Conservation (phyloP, 345 rosid genomes). For the Arabidopsis thaliana region TAIR10.1 NC_003076.8:25428001-25428500, state of each 20-base stretch:
- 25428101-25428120: not conserved
- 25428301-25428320: conserved; percentile 31
- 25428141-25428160: not conserved
- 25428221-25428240: conserved; percentile 72
- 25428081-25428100: not conserved
- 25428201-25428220: conserved; percentile 46
- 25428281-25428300: not conserved
- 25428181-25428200: conserved; percentile 39
- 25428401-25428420: conserved; percentile 64
- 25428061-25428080: conserved; percentile 1
- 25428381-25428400: not conserved
- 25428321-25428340: conserved; percentile 46
- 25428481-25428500: conserved; percentile 50
- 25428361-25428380: not conserved
- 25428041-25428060: not conserved
- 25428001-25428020: conserved; percentile 21
- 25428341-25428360: not conserved
- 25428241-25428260: conserved; percentile 88
- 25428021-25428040: not conserved
- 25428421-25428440: conserved; percentile 53
- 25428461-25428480: conserved; percentile 60
- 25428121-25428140: not conserved
- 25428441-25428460: conserved; percentile 65
- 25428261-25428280: conserved; percentile 54
- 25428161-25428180: not conserved